Base-by-base conservation (phyloP, 1,284 basidiomycete species). In the Ceraceosorus guamensis region DNA sequence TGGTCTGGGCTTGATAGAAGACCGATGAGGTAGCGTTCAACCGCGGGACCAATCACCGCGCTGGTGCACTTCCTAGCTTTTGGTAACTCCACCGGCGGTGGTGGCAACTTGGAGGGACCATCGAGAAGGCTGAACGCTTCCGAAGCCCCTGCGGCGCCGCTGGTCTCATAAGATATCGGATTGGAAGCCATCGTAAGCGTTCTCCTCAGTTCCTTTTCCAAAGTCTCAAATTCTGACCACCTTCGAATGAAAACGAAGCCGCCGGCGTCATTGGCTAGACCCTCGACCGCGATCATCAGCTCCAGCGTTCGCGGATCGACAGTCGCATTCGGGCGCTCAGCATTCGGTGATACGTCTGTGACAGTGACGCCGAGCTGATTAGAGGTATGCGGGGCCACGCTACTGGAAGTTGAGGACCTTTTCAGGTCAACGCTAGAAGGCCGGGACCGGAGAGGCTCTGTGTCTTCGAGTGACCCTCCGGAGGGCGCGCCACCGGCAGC, bases 211-310 rank as follows among this genome's bases (percentile, higher is more conserved):
- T 70, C 68, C 30, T 50, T 46, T 24, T 71, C 65, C 51, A 75
- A 63, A 55, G 61, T 55, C 51, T 73, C 69, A 32, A 75, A 65
- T 48, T 75, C 71, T 50, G 65, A 53, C 70, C 71, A 73, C 7
- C 63, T 55, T 6, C 72, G 61, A 0, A 75, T 53, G 8, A 75
- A 59, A 3, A 71, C 66, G 53, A 72, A 73, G 39, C 72, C 72
- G 37, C 68, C 68, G 3, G 61, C 45, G 11, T 33, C 46, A n/a
- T 56, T 55, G 5, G 57, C 51, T 4, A 53, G 47, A 5, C 61
- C 63, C 49, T 75, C 72, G 41, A 75, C 65, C 24, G 68, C 68
- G 48, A 73, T 64, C 61, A 75, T 71, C 39, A 73, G 59, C 39
- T 75, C 71, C 32, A 70, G 55, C 0, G 56, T 65, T 18, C 63